phyloP scores from a whole-genome alignment of 2,329 filamentous ascomycete species.

The Sclerotinia minor region DNA sequence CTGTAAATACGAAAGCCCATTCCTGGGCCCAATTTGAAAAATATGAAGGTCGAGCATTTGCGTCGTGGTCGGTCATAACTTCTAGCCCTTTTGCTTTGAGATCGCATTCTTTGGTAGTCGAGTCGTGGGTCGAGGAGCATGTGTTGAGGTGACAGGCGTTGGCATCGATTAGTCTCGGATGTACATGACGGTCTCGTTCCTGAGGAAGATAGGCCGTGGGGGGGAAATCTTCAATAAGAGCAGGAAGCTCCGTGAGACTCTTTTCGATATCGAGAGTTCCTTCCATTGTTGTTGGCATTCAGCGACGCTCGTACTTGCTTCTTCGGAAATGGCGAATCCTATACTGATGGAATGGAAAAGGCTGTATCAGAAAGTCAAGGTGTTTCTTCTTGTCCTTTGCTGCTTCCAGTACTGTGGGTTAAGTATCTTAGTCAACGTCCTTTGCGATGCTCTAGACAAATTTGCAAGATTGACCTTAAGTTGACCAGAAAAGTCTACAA shows the following conservation, averaged over 20 bases:
- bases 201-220: neutral
- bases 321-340: neutral
- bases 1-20: slow-evolving; percentile 41
- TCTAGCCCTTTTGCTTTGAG: neutral
- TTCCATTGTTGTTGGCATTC: neutral
- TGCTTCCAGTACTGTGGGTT: neutral
- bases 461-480: neutral
- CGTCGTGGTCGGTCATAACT: slow-evolving; percentile 30
- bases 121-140: neutral
- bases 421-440: neutral
- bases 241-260: neutral
- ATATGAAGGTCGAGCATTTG: slow-evolving; percentile 31
- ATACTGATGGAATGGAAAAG: neutral
- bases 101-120: slow-evolving; percentile 10
- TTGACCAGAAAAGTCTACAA: neutral
- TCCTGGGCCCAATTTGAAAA: slow-evolving; percentile 36
- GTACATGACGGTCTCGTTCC: neutral
- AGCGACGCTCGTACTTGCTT: slow-evolving; percentile 1
- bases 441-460: neutral
- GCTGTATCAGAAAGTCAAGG: neutral
- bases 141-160: neutral
- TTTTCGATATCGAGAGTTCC: neutral
- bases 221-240: neutral
- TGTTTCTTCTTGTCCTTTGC: neutral
- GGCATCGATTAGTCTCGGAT: neutral